Conservation (phyloP, 257 asterid genomes). For the Solanum medicagineum region DNA sequence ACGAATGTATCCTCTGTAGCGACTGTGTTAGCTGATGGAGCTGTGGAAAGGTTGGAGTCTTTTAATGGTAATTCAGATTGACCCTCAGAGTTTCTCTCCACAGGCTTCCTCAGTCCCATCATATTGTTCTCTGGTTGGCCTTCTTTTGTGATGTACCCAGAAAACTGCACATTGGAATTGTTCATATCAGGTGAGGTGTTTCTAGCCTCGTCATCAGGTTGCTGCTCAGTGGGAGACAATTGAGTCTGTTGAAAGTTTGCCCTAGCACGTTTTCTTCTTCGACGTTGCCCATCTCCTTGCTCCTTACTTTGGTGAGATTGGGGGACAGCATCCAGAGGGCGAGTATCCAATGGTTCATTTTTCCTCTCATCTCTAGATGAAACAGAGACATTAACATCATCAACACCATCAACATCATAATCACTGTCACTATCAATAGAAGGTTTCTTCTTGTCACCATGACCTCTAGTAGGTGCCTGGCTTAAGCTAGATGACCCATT, state of each 20-base stretch:
- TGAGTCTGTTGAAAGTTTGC: conserved; percentile 7
- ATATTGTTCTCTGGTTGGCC: conserved; percentile 12
- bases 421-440: conserved; percentile 50
- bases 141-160: conserved; percentile 14
- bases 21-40: conserved; percentile 24
- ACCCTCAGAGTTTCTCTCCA: conserved; percentile 10
- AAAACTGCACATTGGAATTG: conserved; percentile 10
- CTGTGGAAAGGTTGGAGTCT: conserved; percentile 17
- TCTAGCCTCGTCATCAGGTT: conserved; percentile 17
- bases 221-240: conserved; percentile 18
- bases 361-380: conserved; percentile 47
- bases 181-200: conserved; percentile 20
- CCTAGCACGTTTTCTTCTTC: conserved; percentile 22
- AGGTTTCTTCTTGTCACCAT: conserved; percentile 36
- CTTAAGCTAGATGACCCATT: conserved; percentile 58
- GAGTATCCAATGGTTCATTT: conserved; percentile 17
- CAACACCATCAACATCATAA: conserved; percentile 60
- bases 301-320: conserved; percentile 21
- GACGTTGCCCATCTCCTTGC: conserved; percentile 13
- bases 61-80: conserved; percentile 18
- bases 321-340: conserved; percentile 4
- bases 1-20: background rate
- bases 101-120: conserved; percentile 10
- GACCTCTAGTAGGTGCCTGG: conserved; percentile 39
- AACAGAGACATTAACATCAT: conserved; percentile 40